Conservation (phyloP, 2,329 filamentous ascomycete species). For the Apiospora saccharicola region DNA sequence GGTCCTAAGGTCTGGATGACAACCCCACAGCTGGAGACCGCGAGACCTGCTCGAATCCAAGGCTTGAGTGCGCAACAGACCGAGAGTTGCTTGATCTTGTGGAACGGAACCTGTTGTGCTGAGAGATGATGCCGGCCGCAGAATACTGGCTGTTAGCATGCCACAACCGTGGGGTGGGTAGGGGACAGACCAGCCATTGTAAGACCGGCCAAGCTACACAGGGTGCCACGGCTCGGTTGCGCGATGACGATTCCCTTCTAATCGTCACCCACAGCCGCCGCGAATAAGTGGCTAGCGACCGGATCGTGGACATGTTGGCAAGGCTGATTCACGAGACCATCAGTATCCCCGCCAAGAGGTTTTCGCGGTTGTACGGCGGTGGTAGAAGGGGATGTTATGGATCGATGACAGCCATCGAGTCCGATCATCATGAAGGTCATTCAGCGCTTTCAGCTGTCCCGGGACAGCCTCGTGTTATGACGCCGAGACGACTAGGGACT, state of each 20-base stretch:
- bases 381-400: not conserved
- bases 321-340: not conserved
- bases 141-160: not conserved
- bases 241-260: not conserved
- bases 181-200: not conserved
- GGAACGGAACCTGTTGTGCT: not conserved
- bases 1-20: not conserved
- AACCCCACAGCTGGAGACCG: not conserved
- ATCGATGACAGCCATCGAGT: not conserved
- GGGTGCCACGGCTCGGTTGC: not conserved
- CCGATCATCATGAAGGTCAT: not conserved
- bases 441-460: not conserved
- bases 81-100: not conserved
- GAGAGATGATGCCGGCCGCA: not conserved
- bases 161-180: not conserved
- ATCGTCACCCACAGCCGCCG: not conserved
- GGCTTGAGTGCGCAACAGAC: not conserved
- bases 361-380: not conserved
- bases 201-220: constrained; percentile 4
- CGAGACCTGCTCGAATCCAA: not conserved
- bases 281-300: not conserved
- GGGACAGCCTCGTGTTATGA: not conserved
- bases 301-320: not conserved
- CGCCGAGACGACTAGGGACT: not conserved
- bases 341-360: not conserved